Evolutionary conservation across 2,329 filamentous ascomycete genomes (phyloP).

Genomic region (Ophiostoma sp.): DNA sequence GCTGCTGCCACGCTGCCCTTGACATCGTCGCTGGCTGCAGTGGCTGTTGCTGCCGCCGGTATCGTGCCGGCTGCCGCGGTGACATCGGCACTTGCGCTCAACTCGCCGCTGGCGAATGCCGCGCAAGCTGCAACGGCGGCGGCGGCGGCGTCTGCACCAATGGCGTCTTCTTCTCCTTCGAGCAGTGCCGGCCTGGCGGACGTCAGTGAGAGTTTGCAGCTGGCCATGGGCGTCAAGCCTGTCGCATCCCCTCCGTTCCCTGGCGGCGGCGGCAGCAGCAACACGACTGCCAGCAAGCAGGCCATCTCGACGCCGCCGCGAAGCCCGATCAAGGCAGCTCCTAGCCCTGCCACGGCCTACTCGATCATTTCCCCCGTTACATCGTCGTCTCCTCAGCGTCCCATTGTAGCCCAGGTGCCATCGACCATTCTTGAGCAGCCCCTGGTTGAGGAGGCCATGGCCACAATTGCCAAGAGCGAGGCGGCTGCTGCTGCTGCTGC

Average conservation of each 20-base stretch:
- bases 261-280: conserved; percentile 28
- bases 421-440: conserved; percentile 53
- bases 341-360: neutral
- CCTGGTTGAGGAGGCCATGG: conserved; percentile 41
- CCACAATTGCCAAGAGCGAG: conserved; percentile 29
- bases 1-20: conserved; percentile 55
- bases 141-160: too few species aligned
- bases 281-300: conserved; percentile 29
- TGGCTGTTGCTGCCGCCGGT: conserved; percentile 12
- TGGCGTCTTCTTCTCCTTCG: neutral
- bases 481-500: conserved; percentile 22
- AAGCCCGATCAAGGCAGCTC: conserved; percentile 48
- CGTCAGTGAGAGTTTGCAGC: conserved; percentile 40
- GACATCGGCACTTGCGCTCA: conserved; percentile 38
- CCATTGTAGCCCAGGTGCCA: conserved; percentile 48
- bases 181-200: conserved; percentile 28
- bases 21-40: conserved; percentile 24
- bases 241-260: neutral
- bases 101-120: conserved; percentile 21
- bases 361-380: conserved; percentile 14
- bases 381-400: conserved; percentile 45
- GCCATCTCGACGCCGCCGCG: conserved; percentile 52
- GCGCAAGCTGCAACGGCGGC: neutral
- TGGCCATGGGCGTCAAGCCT: conserved; percentile 37
- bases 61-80: conserved; percentile 55